A percentile compares a stretch with the other conserved stretches of the same genome.
phyloP scores from a whole-genome alignment of 2,329 filamentous ascomycete genomes.

The Diaporthe australafricana region DNA sequence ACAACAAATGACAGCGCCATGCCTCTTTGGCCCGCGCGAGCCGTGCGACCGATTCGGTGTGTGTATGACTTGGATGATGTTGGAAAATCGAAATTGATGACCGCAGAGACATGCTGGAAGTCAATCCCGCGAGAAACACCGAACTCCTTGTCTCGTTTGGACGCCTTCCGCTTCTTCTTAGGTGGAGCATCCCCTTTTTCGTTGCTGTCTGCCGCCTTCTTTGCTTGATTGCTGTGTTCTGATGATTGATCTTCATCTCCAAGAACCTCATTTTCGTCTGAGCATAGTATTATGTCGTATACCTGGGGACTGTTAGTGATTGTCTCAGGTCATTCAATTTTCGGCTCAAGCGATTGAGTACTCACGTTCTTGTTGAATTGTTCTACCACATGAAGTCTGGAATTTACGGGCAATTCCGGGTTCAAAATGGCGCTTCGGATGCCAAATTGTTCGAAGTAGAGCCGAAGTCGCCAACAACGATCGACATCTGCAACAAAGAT shows the following conservation, averaged over 20 bases:
- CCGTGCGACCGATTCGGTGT: slow-evolving; percentile 95
- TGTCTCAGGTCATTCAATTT: too few relatives aligned
- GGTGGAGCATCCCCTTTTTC: slow-evolving; percentile 50
- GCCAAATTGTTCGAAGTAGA: slow-evolving; percentile 97
- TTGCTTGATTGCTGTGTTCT: slow-evolving; percentile 39
- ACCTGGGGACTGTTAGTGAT: slow-evolving; percentile 31
- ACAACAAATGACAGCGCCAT: slow-evolving; percentile 98
- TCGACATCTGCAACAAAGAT: slow-evolving; percentile 85
- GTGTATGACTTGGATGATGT: slow-evolving; percentile 90
- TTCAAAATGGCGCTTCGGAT: slow-evolving; percentile 95
- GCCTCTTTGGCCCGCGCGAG: slow-evolving; percentile 88
- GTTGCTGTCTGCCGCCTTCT: slow-evolving; percentile 27
- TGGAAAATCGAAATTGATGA: slow-evolving; percentile 97
- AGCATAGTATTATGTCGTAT: slow-evolving; percentile 98
- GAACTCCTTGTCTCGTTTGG: slow-evolving; percentile 84
- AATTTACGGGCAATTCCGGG: slow-evolving; percentile 93
- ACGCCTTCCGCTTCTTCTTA: slow-evolving; percentile 76
- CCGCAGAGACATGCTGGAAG: slow-evolving; percentile 93
- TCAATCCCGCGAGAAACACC: slow-evolving; percentile 97
- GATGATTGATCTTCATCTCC: slow-evolving; percentile 68
- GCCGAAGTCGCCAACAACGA: slow-evolving; percentile 87
- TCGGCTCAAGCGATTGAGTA: background rate
- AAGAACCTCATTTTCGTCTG: slow-evolving; percentile 88
- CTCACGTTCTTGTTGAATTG: slow-evolving; percentile 92
- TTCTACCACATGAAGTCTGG: slow-evolving; percentile 91